Evolutionary conservation across 306 rosid species (phyloP).

Genomic region (Oemleria cerasiformis): DNA sequence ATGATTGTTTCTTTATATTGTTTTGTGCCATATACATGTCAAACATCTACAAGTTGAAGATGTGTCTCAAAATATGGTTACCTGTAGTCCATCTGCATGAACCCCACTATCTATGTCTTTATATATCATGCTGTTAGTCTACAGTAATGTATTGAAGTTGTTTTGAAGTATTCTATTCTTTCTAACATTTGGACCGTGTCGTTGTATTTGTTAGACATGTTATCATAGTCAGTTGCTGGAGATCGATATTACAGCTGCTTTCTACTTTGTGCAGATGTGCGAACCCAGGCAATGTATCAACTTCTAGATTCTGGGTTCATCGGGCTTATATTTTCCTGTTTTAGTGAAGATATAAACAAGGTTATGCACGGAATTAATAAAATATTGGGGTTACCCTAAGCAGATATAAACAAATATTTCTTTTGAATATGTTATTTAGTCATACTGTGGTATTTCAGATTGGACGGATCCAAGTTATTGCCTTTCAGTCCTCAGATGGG

Average conservation of each 20-base stretch:
- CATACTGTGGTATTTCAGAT: constrained; percentile 46
- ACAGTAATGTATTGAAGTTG: not conserved
- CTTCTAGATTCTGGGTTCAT: constrained; percentile 98
- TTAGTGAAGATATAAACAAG: constrained; percentile 86
- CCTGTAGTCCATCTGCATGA: not conserved
- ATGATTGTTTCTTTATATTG: not conserved
- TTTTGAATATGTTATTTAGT: constrained; percentile 17
- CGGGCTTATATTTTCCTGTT: constrained; percentile 94
- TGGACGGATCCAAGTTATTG: constrained; percentile 97
- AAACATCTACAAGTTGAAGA: constrained; percentile 1
- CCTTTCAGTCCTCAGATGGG: constrained; percentile 93
- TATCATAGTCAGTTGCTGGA: constrained; percentile 8
- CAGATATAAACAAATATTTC: not conserved
- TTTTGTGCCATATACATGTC: not conserved
- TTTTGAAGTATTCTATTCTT: not conserved
- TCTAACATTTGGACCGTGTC: not conserved
- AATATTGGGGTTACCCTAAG: not conserved
- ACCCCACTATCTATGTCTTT: not conserved
- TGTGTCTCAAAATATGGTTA: not conserved
- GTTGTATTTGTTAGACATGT: constrained; percentile 2
- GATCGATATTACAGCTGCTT: constrained; percentile 1
- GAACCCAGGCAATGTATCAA: constrained; percentile 94
- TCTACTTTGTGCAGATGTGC: constrained; percentile 61
- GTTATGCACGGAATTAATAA: constrained; percentile 34
- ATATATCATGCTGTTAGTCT: not conserved